These are phyloP conservation scores for Hebeloma cylindrosporum DNA, from an alignment of 768 basidiomycete genomes.

Conservation along the genomic window DNA sequence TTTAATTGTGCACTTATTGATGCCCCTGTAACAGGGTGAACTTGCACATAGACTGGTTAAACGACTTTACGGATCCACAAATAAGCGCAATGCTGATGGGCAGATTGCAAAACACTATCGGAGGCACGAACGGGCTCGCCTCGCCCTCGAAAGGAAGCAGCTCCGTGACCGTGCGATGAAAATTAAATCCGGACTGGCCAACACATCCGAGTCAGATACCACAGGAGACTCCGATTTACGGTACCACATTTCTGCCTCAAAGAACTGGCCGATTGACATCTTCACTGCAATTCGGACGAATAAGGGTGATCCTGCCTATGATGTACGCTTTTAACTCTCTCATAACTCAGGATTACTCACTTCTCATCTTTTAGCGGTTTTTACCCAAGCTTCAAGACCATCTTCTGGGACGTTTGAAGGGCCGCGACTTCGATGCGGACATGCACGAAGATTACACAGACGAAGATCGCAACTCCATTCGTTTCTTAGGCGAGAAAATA, in stretches of 20 bases:
- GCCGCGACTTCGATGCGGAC: constrained; percentile 29
- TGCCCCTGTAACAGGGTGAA: neutral
- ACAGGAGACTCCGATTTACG: constrained; percentile 1
- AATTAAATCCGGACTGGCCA: no score
- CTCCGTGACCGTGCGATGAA: no score
- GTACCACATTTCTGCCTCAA: constrained; percentile 8
- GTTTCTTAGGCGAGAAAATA: constrained; percentile 23
- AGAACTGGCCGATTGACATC: constrained; percentile 1
- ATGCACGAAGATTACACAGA: constrained; percentile 23
- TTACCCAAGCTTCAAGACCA: constrained; percentile 32
- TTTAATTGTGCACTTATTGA: no score
- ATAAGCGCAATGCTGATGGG: neutral
- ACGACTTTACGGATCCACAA: neutral
- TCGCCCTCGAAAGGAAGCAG: no score
- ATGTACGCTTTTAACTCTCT: neutral
- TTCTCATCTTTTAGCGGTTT: constrained; percentile 18
- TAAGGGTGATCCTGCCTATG: constrained; percentile 5
- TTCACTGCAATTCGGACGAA: neutral
- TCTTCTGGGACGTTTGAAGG: constrained; percentile 30
- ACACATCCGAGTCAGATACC: no score
- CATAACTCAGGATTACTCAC: neutral
- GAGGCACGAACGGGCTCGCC: no score
- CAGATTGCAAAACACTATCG: neutral
- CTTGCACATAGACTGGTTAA: neutral
- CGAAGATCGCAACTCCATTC: constrained; percentile 21